These are phyloP conservation scores for Gossypioides kirkii DNA, from an alignment of 345 rosid species.

Conservation along the genomic window DNA sequence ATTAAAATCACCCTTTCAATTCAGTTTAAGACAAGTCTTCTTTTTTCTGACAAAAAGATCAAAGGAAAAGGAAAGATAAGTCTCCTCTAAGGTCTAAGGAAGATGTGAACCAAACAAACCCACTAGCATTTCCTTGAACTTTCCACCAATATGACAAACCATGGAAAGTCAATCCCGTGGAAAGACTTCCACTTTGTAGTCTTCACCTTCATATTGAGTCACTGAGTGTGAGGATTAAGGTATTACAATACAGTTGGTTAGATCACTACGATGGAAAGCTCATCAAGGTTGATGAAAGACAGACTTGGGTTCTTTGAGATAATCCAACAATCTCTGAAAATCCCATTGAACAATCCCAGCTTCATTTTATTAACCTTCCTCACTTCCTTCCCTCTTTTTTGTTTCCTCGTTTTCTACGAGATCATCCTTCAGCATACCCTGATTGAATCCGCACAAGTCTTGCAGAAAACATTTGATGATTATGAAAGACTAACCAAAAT, in stretches of 20 bases:
- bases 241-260: background rate
- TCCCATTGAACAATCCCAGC: slow-evolving; percentile 18
- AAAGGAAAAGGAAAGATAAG: background rate
- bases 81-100: background rate
- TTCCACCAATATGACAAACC: background rate
- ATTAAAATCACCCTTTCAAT: too few relatives aligned
- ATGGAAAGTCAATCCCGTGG: background rate
- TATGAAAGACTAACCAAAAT: background rate
- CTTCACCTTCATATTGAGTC: background rate
- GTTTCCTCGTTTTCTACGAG: slow-evolving; percentile 20
- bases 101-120: background rate
- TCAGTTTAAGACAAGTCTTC: too few relatives aligned
- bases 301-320: slow-evolving; percentile 17
- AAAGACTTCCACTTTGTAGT: background rate
- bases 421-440: slow-evolving; percentile 20
- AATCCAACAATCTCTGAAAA: slow-evolving; percentile 18
- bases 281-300: background rate
- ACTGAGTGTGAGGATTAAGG: background rate
- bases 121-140: background rate
- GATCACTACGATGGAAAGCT: slow-evolving; percentile 1
- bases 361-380: slow-evolving; percentile 25
- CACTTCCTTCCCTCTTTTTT: slow-evolving; percentile 26
- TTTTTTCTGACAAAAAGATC: too few relatives aligned
- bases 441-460: background rate
- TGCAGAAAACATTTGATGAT: background rate